Base-by-base conservation (phyloP, 2,329 filamentous ascomycete genomes). In the Phyllosticta ampelicida region DNA sequence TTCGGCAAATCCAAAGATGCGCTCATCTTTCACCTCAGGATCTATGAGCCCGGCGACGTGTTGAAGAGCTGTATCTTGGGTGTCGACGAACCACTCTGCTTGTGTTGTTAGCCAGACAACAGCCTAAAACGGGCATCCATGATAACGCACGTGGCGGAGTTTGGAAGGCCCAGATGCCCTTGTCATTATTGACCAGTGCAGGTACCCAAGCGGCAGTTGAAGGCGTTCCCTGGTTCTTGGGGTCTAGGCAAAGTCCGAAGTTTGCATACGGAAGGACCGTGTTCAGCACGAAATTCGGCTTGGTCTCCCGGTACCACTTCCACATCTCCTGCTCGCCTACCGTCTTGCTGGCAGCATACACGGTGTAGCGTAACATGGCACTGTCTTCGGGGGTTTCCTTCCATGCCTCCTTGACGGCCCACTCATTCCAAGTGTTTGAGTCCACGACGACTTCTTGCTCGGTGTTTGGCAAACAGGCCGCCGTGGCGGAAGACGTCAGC, bases 341-440 rank as follows among this genome's bases (percentile, higher is more conserved):
- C 0, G 68, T 71, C 60, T 78, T 78, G 53, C 69, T 73, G 4
- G 74, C 74, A 10, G 66, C 65, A 59, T 78, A 77, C 10, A 73
- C 68, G 8, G 13, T 44, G 16, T 44, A 44, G 36, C 36, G 11
- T 2, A 16, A n/a, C 4, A 6, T 16, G 8, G 5, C 11, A 5
- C 4, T n/a, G 5, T 62, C 58, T 60, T 64, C 59, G 18, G 58
- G 59, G 49, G 64, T 65, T 56, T 64, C 65, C 16, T 62, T 67
- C 63, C 65, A 73, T 10, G 67, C 72, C 13, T 62, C 62, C 52
- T 65, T 65, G 16, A 69, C 62, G 16, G 62, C 66, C 10, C 67
- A 61, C 19, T 67, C 62, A 59, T 74, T 70, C 66, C 69, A 73
- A 9, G 65, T 66, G 2, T 66, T 60, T 8, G 61, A 60, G 61